phyloP scores from a whole-genome alignment of 2,329 filamentous ascomycete species.

The Rhinocladiella similis region DNA sequence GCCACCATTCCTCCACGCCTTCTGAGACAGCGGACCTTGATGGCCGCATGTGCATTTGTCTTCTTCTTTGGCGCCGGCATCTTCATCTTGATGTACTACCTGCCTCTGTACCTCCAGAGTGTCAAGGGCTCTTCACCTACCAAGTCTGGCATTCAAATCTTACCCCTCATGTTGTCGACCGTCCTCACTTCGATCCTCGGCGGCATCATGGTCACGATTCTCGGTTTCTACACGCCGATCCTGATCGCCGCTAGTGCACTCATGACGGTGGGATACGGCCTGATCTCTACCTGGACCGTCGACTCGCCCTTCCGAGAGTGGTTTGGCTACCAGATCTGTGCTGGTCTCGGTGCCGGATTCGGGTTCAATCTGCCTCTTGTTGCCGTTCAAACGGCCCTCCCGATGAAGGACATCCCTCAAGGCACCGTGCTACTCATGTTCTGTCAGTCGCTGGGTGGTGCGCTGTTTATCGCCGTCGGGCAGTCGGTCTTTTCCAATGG shows the following conservation, averaged over 20 bases:
- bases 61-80: slow-evolving; percentile 26
- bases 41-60: slow-evolving; percentile 26
- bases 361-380: slow-evolving; percentile 34
- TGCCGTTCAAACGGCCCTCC: slow-evolving; percentile 30
- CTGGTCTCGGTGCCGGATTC: slow-evolving; percentile 31
- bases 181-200: slow-evolving; percentile 34
- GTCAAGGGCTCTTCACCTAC: slow-evolving; percentile 31
- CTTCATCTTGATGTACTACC: slow-evolving; percentile 32
- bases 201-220: slow-evolving; percentile 27
- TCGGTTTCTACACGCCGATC: slow-evolving; percentile 34
- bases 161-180: slow-evolving; percentile 39
- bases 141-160: slow-evolving; percentile 35
- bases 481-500: slow-evolving; percentile 69
- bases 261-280: slow-evolving; percentile 22
- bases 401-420: slow-evolving; percentile 29
- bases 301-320: slow-evolving; percentile 28
- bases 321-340: slow-evolving; percentile 35
- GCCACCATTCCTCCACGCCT: slow-evolving; percentile 31
- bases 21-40: slow-evolving; percentile 29
- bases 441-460: slow-evolving; percentile 65
- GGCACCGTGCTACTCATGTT: slow-evolving; percentile 49
- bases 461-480: slow-evolving; percentile 63
- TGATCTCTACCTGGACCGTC: slow-evolving; percentile 30
- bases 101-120: slow-evolving; percentile 36
- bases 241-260: slow-evolving; percentile 29